Percentiles rank a stretch among this genome's conserved stretches.
These are phyloP conservation scores for Sutorius eximius DNA, from an alignment of 1,284 basidiomycete species.

Conservation along the genomic window DNA sequence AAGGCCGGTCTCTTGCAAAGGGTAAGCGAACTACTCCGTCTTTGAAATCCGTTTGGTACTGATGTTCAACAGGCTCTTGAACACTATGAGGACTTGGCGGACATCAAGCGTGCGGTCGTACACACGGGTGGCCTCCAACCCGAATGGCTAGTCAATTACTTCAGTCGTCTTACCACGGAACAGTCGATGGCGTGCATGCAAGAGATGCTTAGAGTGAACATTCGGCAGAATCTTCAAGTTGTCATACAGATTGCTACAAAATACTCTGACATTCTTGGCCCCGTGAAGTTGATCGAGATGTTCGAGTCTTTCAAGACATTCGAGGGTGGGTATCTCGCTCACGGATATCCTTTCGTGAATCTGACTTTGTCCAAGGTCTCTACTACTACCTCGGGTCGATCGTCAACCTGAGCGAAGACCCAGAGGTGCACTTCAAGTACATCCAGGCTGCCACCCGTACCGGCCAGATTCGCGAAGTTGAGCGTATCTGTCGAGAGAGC, in stretches of 20 bases:
- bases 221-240: constrained; percentile 95
- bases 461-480: constrained; percentile 97
- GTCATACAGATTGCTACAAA: constrained; percentile 99
- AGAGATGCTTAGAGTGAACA: constrained; percentile 97
- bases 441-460: constrained; percentile 99
- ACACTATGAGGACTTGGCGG: constrained; percentile 95
- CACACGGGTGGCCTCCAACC: constrained; percentile 87
- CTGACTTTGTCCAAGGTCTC: constrained; percentile 56
- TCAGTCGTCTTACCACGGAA: constrained; percentile 97
- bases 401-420: constrained; percentile 94
- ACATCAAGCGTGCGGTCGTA: constrained; percentile 98
- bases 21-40: constrained; percentile 43
- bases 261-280: constrained; percentile 97
- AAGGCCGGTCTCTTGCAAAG: constrained; percentile 96
- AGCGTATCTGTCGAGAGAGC: constrained; percentile 97
- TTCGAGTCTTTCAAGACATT: constrained; percentile 99
- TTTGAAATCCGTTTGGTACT: constrained; percentile 7
- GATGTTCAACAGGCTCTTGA: constrained; percentile 78
- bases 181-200: constrained; percentile 96
- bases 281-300: constrained; percentile 97
- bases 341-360: neutral
- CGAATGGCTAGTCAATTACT: constrained; percentile 99
- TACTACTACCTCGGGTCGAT: constrained; percentile 98
- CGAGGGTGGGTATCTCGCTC: constrained; percentile 56
- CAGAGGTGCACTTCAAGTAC: constrained; percentile 99